Evolutionary conservation across 2,329 filamentous ascomycete species (phyloP).

Genomic region (Drechslera avenae): DNA sequence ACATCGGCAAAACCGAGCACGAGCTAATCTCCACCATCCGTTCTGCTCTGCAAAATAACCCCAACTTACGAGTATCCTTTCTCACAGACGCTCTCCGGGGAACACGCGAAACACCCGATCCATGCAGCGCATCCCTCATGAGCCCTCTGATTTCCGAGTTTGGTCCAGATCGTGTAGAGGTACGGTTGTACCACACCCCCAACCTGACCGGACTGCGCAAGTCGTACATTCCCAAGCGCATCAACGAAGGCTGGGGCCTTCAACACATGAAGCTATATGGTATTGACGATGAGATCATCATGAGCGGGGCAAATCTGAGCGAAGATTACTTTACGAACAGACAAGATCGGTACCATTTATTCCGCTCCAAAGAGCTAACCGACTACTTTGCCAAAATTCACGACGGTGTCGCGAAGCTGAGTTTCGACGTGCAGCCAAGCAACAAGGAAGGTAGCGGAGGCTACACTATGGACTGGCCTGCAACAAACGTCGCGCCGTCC

Average conservation of each 20-base stretch:
- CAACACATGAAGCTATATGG: constrained; percentile 99
- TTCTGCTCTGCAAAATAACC: constrained; percentile 74
- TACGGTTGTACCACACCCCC: constrained; percentile 97
- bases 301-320: constrained; percentile 87
- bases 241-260: constrained; percentile 97
- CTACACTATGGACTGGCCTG: constrained; percentile 73
- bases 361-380: constrained; percentile 77
- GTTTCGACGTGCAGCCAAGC: constrained; percentile 76
- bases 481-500: constrained; percentile 72
- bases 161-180: constrained; percentile 80
- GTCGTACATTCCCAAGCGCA: constrained; percentile 79
- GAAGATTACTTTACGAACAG: constrained; percentile 95
- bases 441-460: constrained; percentile 53
- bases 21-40: constrained; percentile 83
- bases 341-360: constrained; percentile 92
- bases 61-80: constrained; percentile 80
- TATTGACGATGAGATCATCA: constrained; percentile 90
- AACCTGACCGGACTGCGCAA: constrained; percentile 89
- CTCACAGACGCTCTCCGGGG: constrained; percentile 90
- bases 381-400: constrained; percentile 84
- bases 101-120: constrained; percentile 83
- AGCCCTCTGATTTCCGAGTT: constrained; percentile 84
- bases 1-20: constrained; percentile 91
- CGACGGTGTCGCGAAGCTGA: constrained; percentile 75
- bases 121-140: constrained; percentile 87